A percentile compares a stretch with the other conserved stretches of the same genome.
phyloP scores from a whole-genome alignment of 257 asterid genomes.

The Solanum paucissectum region DNA sequence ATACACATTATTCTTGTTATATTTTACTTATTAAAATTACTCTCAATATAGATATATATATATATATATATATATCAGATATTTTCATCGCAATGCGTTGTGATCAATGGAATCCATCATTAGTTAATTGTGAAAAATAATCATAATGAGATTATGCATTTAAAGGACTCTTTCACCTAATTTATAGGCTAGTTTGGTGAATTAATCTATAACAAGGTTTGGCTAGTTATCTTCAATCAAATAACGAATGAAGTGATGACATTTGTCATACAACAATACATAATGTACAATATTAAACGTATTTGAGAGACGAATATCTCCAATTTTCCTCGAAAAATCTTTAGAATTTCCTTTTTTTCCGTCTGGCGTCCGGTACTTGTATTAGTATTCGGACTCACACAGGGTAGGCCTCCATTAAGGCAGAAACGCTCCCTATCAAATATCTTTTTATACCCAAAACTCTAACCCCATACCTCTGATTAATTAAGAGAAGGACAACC shows the following conservation, averaged over 20 bases:
- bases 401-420: background rate
- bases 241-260: background rate
- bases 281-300: background rate
- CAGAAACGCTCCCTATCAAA: fast-evolving
- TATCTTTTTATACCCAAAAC: too few relatives aligned
- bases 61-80: too few relatives aligned
- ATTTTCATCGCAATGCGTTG: too few relatives aligned
- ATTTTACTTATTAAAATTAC: too few relatives aligned
- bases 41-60: too few relatives aligned
- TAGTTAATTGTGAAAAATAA: background rate
- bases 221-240: background rate
- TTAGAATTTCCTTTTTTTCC: background rate
- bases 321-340: background rate
- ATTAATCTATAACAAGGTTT: background rate
- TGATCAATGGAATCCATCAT: background rate
- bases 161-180: background rate
- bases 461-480: too few relatives aligned
- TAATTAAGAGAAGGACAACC: too few relatives aligned
- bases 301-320: background rate
- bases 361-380: background rate
- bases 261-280: background rate
- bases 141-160: background rate
- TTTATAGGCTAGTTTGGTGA: background rate
- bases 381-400: background rate
- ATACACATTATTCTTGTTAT: background rate